Percentiles rank a stretch among this genome's conserved stretches.
Conservation (phyloP, 1,284 basidiomycete genomes). For the Naganishia sp. region DNA sequence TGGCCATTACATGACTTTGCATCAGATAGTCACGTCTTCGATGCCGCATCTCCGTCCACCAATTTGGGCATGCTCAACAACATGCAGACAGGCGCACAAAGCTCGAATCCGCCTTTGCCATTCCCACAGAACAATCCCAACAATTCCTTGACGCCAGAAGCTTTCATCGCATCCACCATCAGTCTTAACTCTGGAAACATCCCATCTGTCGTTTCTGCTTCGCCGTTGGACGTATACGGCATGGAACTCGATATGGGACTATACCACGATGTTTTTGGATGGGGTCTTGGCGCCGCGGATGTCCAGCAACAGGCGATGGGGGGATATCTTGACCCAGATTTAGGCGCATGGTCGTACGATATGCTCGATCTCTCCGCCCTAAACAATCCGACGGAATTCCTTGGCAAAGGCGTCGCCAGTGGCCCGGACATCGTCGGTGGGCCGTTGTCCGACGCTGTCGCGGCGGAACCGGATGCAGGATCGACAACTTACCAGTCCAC, state of each 20-base stretch:
- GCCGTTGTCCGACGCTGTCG: neutral
- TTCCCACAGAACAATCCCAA: conserved; percentile 24
- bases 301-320: conserved; percentile 34
- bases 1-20: no score
- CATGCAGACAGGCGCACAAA: neutral
- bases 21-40: neutral
- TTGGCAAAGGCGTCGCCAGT: neutral
- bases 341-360: conserved; percentile 39
- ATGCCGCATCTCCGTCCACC: neutral
- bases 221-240: conserved; percentile 10
- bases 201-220: conserved; percentile 13
- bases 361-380: conserved; percentile 43
- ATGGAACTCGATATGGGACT: conserved; percentile 26
- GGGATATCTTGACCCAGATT: neutral
- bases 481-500: neutral
- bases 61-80: neutral
- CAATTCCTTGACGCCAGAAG: conserved; percentile 14
- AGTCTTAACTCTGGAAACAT: conserved; percentile 18
- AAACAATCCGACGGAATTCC: conserved; percentile 28
- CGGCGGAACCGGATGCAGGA: neutral
- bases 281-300: conserved; percentile 42
- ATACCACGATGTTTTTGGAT: conserved; percentile 45
- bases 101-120: neutral
- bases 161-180: conserved; percentile 18
- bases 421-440: conserved; percentile 12